phyloP scores from a whole-genome alignment of 2,329 filamentous ascomycete species.

The Cercospora sp. region DNA sequence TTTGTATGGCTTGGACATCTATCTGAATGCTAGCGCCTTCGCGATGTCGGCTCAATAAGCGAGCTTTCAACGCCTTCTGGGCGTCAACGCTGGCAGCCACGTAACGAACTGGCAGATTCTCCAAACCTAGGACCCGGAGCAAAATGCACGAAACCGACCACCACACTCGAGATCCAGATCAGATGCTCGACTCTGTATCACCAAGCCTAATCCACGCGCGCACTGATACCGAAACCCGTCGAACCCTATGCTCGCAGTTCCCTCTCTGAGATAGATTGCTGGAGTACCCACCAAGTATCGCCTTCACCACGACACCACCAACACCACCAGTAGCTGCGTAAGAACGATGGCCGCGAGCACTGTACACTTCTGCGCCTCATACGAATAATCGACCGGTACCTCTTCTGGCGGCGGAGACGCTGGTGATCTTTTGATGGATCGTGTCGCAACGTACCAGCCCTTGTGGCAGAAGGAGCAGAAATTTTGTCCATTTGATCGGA shows the following conservation, averaged over 20 bases:
- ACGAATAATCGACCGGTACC: background rate
- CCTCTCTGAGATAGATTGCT: background rate
- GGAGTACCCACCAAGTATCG: background rate
- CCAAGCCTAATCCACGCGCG: background rate
- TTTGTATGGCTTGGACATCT: background rate
- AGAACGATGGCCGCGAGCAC: background rate
- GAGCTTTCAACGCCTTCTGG: background rate
- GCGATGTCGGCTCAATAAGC: background rate
- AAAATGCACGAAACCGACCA: background rate
- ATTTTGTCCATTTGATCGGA: background rate
- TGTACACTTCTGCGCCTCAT: background rate
- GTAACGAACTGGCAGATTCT: no score
- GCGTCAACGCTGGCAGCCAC: background rate
- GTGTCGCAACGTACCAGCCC: background rate
- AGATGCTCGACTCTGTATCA: background rate
- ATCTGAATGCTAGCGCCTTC: no score
- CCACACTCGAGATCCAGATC: background rate
- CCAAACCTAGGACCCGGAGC: background rate
- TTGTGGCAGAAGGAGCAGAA: background rate
- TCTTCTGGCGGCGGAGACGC: background rate
- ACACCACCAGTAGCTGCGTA: background rate
- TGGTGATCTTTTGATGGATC: background rate
- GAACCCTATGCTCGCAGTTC: background rate
- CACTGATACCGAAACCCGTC: no score
- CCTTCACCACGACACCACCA: background rate